phyloP scores from a whole-genome alignment of 2,329 filamentous ascomycete genomes.

The Aspergillus pseudotamarii region DNA sequence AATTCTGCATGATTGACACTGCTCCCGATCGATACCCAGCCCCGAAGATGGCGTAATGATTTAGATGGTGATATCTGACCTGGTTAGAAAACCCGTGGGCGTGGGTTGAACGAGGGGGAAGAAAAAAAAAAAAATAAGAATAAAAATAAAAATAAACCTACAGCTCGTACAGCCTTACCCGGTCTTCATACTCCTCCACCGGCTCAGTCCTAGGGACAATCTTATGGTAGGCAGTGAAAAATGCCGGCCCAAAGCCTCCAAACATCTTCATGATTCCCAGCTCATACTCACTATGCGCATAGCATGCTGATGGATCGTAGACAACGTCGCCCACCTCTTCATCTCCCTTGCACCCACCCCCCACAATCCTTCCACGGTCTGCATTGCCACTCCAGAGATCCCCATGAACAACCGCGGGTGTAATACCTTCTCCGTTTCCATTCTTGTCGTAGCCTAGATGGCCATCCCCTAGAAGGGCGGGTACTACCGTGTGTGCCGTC shows the following conservation, averaged over 20 bases:
- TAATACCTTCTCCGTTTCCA: constrained; percentile 57
- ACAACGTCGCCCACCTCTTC: constrained; percentile 70
- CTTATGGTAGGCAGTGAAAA: constrained; percentile 76
- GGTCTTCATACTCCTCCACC: constrained; percentile 79
- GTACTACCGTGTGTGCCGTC: constrained; percentile 68
- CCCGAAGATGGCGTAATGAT: constrained; percentile 85
- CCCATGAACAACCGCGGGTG: constrained; percentile 83
- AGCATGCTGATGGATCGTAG: constrained; percentile 79
- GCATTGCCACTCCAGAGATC: constrained; percentile 94
- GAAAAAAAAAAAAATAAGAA: neutral
- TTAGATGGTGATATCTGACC: constrained; percentile 80
- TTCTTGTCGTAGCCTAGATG: constrained; percentile 57
- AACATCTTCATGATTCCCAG: constrained; percentile 97
- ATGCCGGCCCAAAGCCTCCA: constrained; percentile 74
- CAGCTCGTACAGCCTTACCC: constrained; percentile 79
- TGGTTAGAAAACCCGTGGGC: constrained; percentile 10
- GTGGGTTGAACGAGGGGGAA: neutral
- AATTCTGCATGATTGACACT: constrained; percentile 74
- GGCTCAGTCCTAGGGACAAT: constrained; percentile 80
- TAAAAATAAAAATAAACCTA: constrained; percentile 49
- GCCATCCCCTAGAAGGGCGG: constrained; percentile 70
- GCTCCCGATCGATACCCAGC: constrained; percentile 76
- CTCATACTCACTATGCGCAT: constrained; percentile 87
- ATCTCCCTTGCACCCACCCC: constrained; percentile 36
- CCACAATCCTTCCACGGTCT: constrained; percentile 64